Conservation (phyloP, 257 asterid genomes). For the Jacaranda mimosifolia region DNA sequence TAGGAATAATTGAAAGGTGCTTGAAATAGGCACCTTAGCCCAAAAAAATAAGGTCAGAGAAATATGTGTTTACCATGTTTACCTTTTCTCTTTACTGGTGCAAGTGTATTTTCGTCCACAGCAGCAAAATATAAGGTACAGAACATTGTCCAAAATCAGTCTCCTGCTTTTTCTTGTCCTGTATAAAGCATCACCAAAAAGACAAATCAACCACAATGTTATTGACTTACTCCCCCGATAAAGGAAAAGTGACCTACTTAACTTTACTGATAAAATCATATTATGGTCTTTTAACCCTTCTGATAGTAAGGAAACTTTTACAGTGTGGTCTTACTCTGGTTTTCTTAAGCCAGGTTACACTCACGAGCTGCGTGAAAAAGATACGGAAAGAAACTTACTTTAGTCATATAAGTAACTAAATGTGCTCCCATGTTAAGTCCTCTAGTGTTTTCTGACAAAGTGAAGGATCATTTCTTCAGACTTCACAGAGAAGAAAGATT, state of each 20-base stretch:
- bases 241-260: not conserved
- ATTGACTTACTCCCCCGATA: not conserved
- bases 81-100: constrained; percentile 3
- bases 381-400: not conserved
- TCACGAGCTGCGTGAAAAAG: not conserved
- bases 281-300: not conserved
- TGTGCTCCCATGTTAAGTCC: not conserved
- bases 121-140: not conserved
- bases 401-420: not conserved
- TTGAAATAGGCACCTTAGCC: not conserved
- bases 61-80: constrained; percentile 4
- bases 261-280: not conserved
- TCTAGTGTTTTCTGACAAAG: not conserved
- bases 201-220: not conserved
- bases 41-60: not conserved
- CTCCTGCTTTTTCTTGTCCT: not conserved
- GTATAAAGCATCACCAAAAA: not conserved
- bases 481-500: not conserved
- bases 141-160: not conserved
- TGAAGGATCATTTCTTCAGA: not conserved
- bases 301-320: not conserved
- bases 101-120: constrained; percentile 1
- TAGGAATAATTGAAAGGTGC: not conserved
- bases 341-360: not conserved
- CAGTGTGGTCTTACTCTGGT: not conserved